Conservation (phyloP, 176 grass and related monocot species). For the Miscanthus lutarioriparius region DNA sequence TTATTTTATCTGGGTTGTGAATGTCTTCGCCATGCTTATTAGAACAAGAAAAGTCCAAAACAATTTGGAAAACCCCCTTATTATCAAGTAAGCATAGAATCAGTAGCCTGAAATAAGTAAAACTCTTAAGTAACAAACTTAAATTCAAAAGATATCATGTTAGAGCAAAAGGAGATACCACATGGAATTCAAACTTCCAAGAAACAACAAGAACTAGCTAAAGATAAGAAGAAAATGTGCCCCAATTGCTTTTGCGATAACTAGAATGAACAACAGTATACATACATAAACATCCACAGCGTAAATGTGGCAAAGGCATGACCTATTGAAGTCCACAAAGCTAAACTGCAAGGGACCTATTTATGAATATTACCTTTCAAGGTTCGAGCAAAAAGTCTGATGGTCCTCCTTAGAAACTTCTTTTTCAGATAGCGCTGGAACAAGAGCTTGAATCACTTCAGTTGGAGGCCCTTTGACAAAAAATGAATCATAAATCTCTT, state of each 20-base stretch:
- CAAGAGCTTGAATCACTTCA: conserved; percentile 79
- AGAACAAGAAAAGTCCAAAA: conserved; percentile 54
- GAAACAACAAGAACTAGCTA: conserved; percentile 4
- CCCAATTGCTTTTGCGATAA: conserved; percentile 17
- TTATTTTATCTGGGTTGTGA: conserved; percentile 47
- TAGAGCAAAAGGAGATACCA: neutral
- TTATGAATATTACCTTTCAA: conserved; percentile 68
- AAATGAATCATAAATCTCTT: conserved; percentile 89
- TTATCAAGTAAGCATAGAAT: conserved; percentile 75
- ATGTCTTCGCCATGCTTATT: conserved; percentile 38
- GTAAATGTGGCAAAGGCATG: neutral
- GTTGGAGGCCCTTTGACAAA: conserved; percentile 76
- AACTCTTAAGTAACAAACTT: conserved; percentile 27
- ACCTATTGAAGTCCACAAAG: neutral
- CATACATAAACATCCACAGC: neutral
- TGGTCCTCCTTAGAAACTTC: conserved; percentile 63
- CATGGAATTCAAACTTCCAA: conserved; percentile 8
- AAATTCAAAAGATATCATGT: conserved; percentile 3
- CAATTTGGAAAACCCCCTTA: conserved; percentile 60
- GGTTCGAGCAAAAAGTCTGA: conserved; percentile 56
- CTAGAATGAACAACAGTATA: neutral
- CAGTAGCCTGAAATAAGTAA: conserved; percentile 62
- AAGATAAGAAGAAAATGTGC: conserved; percentile 19
- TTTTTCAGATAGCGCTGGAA: conserved; percentile 68
- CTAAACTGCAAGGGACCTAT: neutral